phyloP scores from a whole-genome alignment of 2,329 filamentous ascomycete species.

The Fonsecaea erecta region DNA sequence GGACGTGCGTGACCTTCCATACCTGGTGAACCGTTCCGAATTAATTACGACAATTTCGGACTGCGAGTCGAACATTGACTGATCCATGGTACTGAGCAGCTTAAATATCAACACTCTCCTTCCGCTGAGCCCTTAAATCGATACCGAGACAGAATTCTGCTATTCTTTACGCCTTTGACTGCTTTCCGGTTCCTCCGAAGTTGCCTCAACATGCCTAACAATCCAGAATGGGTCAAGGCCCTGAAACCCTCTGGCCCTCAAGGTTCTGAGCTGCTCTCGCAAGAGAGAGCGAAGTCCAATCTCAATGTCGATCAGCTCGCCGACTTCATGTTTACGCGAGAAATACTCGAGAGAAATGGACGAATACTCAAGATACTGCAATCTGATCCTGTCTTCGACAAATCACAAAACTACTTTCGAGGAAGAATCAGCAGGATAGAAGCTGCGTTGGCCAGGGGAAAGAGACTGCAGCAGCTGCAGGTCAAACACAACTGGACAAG shows the following conservation, averaged over 20 bases:
- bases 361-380: slow-evolving; percentile 68
- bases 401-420: slow-evolving; percentile 76
- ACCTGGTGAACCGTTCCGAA: neutral
- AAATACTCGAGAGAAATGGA: slow-evolving; percentile 64
- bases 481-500: slow-evolving; percentile 69
- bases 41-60: slow-evolving; percentile 5
- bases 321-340: slow-evolving; percentile 70
- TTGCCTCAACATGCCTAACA: slow-evolving; percentile 41
- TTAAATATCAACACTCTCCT: neutral
- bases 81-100: slow-evolving; percentile 1
- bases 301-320: slow-evolving; percentile 70
- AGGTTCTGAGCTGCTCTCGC: slow-evolving; percentile 69
- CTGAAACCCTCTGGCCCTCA: slow-evolving; percentile 70
- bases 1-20: slow-evolving; percentile 1
- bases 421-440: slow-evolving; percentile 72
- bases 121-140: neutral
- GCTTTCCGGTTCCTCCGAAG: slow-evolving; percentile 1
- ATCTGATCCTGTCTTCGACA: slow-evolving; percentile 73
- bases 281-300: slow-evolving; percentile 70
- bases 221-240: slow-evolving; percentile 69
- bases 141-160: neutral
- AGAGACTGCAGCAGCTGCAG: slow-evolving; percentile 69
- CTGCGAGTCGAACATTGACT: neutral
- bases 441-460: slow-evolving; percentile 70
- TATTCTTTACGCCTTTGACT: neutral